Base-by-base conservation (phyloP, 768 basidiomycete genomes). In the Rhodotorula toruloides region DNA sequence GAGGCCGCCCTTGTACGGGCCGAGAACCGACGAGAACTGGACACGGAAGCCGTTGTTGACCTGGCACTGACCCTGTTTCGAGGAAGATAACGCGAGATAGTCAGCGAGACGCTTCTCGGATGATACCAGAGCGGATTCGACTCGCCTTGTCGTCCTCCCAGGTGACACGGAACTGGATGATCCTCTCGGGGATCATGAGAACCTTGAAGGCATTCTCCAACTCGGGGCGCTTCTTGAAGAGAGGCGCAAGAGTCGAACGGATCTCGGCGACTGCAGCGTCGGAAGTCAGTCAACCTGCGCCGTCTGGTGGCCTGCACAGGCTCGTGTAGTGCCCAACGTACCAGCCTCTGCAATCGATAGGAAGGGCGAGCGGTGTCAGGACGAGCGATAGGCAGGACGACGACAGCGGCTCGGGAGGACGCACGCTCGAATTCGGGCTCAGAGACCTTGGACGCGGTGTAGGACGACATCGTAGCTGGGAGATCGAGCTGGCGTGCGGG, bases 41-140 rank as follows among this genome's bases (percentile, higher is more conserved):
- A 88, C 87, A 70, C 87, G 83, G 81, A 82, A 88, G 37, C 87
- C 87, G 62, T 83, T 80, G 81, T 87, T 87, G 74, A 87, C 86
- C 72, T 86, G 86, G 55, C 83, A 76, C 50, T 79, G 72, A 58
- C 84, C 84, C 68, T 84, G 77, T 75, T 27, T 17, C 27, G 1
- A 13, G 1, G 32, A n/a, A 22, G 3, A 34, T 6, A 17, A 27
- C 43, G 42, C 19, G 40, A 47, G 19, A 39, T 12, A 29, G 40
- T 46, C 55, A 65, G 36, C 46, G 19, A 10, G 13, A 6, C 19
- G 16, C 5, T 32, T 12, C 12, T 16, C 21, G 22, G 17, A 6
- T 19, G 11, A 14, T 10, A 37, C 22, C 31, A 54, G 54, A 19
- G 16, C 14, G 58, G 57, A 25, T 49, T 16, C 36, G 22, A 14